Evolutionary conservation across 805 yeast species (phyloP).

Genomic region (Pichia gijzeniarum): DNA sequence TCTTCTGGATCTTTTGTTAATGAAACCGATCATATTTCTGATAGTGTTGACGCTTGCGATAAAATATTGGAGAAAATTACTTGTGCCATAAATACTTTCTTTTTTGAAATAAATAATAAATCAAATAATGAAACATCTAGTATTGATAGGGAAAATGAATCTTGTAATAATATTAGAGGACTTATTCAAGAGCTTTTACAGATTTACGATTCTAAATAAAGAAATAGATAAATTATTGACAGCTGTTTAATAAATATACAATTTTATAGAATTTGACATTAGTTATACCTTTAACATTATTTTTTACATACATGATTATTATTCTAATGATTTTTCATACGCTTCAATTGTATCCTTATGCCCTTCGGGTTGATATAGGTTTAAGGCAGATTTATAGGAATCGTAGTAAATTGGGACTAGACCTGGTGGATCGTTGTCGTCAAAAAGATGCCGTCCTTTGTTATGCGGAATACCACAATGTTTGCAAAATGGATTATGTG

Average conservation of each 20-base stretch:
- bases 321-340: background rate
- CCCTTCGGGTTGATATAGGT: background rate
- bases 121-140: background rate
- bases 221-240: too few relatives aligned
- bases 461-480: slow-evolving; percentile 3
- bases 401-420: background rate
- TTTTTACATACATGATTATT: background rate
- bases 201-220: background rate
- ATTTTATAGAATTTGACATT: background rate
- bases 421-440: background rate
- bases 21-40: background rate
- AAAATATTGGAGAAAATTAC: slow-evolving; percentile 17
- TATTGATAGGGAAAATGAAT: slow-evolving; percentile 10
- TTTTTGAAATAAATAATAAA: slow-evolving; percentile 9
- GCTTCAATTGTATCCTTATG: background rate
- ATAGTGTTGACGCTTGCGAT: slow-evolving; percentile 16
- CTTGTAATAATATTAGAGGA: slow-evolving; percentile 19
- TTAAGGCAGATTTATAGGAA: background rate
- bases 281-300: too few relatives aligned
- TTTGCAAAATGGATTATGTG: background rate
- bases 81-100: slow-evolving; percentile 8
- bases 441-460: background rate
- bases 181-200: slow-evolving; percentile 15
- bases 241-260: too few relatives aligned
- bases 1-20: background rate